phyloP scores from a whole-genome alignment of 768 basidiomycete genomes.

The Tricholoma furcatifolium region DNA sequence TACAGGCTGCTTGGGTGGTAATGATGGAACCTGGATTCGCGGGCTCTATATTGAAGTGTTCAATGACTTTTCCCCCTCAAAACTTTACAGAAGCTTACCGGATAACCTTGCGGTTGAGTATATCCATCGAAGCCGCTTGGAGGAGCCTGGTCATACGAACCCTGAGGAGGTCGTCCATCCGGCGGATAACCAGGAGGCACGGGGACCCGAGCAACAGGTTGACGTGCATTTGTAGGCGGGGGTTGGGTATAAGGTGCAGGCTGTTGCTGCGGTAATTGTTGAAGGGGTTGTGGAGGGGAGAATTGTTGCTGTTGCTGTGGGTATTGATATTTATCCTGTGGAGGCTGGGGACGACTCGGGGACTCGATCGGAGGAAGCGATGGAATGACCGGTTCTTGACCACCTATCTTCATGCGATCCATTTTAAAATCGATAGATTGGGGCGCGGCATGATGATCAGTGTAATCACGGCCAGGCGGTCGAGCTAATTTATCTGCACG shows the following conservation, averaged over 20 bases:
- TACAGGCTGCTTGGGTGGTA: conserved; percentile 34
- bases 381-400: conserved; percentile 34
- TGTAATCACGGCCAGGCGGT: conserved; percentile 33
- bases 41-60: conserved; percentile 8
- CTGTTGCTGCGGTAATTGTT: conserved; percentile 26
- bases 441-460: conserved; percentile 31
- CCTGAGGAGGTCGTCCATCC: conserved; percentile 31
- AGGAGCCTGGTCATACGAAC: conserved; percentile 31
- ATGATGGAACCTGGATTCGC: conserved; percentile 25
- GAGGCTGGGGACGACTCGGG: conserved; percentile 34
- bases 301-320: conserved; percentile 25
- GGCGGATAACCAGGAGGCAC: conserved; percentile 45
- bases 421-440: conserved; percentile 35
- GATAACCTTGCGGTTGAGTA: conserved; percentile 33
- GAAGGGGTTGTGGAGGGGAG: conserved; percentile 26
- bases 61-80: not conserved
- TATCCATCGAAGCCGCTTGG: conserved; percentile 26
- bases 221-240: conserved; percentile 31
- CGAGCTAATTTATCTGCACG: conserved; percentile 50
- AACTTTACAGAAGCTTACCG: conserved; percentile 19
- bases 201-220: conserved; percentile 42
- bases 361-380: conserved; percentile 30
- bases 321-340: conserved; percentile 39
- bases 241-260: conserved; percentile 27
- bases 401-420: conserved; percentile 46